These are phyloP conservation scores for Euphorbia pulcherrima DNA, from an alignment of 345 rosid genomes.

Conservation along the genomic window DNA sequence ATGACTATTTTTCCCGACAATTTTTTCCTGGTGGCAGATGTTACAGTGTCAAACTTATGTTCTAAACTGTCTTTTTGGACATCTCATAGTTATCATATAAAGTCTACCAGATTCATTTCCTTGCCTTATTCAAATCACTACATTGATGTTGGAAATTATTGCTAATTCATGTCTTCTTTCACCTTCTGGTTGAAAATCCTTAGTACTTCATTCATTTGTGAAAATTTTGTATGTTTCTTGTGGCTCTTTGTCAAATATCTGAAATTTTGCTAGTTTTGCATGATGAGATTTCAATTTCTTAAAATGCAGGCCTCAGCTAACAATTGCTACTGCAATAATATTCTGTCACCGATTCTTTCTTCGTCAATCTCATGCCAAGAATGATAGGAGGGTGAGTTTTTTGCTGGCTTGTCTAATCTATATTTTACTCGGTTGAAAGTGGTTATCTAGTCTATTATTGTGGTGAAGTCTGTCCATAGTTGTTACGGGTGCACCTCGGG, in stretches of 20 bases:
- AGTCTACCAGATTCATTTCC: no score
- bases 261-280: no score
- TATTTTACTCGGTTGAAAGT: not conserved
- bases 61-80: not conserved
- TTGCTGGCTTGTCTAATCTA: not conserved
- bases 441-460: not conserved
- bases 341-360: conserved; percentile 95
- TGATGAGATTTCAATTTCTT: conserved; percentile 11
- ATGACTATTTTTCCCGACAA: not conserved
- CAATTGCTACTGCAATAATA: conserved; percentile 95
- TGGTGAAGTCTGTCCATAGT: no score
- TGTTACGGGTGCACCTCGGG: no score
- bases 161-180: no score
- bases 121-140: no score
- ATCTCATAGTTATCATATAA: not conserved
- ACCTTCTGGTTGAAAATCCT: no score
- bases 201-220: no score
- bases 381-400: conserved; percentile 74
- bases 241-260: no score
- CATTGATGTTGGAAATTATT: no score
- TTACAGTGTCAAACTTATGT: not conserved
- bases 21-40: not conserved
- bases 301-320: conserved; percentile 86
- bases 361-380: conserved; percentile 86
- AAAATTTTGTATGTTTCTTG: no score